phyloP scores from a whole-genome alignment of 768 basidiomycete species.

The Lyophyllum decastes region DNA sequence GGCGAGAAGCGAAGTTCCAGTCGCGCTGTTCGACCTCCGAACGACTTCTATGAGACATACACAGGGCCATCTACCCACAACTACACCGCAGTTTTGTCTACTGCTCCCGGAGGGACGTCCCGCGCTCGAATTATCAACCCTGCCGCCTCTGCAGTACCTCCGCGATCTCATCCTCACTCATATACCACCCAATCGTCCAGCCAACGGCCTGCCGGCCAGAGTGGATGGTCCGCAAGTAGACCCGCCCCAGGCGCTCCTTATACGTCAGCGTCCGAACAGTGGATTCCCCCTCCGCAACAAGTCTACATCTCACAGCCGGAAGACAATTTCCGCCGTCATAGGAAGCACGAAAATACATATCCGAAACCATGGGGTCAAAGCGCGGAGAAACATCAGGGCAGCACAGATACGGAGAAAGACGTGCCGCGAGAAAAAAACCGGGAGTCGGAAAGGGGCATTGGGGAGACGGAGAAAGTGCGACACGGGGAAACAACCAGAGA shows the following conservation, averaged over 20 bases:
- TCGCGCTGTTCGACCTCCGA: constrained; percentile 22
- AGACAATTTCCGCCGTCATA: not conserved
- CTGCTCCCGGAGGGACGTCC: constrained; percentile 7
- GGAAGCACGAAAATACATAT: not conserved
- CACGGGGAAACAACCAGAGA: constrained; percentile 21
- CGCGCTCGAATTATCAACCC: constrained; percentile 2
- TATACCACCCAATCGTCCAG: not conserved
- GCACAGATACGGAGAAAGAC: not conserved
- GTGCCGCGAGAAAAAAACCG: constrained; percentile 6
- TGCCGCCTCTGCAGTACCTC: not conserved
- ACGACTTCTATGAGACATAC: constrained; percentile 1
- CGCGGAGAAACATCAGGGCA: not conserved
- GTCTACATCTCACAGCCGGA: not conserved
- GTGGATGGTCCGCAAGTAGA: not conserved
- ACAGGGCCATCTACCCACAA: constrained; percentile 6
- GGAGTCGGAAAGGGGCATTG: constrained; percentile 6
- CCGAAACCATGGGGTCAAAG: not conserved
- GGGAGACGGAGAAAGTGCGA: constrained; percentile 14
- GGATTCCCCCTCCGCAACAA: not conserved
- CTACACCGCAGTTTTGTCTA: constrained; percentile 13
- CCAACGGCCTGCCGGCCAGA: not conserved
- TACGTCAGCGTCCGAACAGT: not conserved
- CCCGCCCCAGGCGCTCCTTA: not conserved
- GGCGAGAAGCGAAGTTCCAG: constrained; percentile 30
- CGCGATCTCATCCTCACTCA: constrained; percentile 1